phyloP scores from a whole-genome alignment of 257 asterid genomes.

The Nicotiana benthamiana region DNA sequence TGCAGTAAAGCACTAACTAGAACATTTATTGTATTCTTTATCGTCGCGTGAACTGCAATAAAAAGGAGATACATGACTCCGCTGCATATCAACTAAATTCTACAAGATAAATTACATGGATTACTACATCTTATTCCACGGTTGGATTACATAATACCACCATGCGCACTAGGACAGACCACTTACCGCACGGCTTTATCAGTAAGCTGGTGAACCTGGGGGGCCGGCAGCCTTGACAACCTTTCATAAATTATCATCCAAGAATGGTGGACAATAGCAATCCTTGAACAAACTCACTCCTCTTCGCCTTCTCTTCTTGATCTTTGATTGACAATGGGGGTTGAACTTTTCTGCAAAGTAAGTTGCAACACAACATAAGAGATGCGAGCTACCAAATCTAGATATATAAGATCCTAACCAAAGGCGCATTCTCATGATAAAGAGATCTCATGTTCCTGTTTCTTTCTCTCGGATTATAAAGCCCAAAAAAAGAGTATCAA shows the following conservation, averaged over 20 bases:
- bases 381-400: background rate
- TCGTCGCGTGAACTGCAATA: constrained; percentile 26
- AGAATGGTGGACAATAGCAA: constrained; percentile 60
- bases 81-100: constrained; percentile 32
- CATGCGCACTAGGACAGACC: constrained; percentile 18
- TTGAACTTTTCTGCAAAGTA: constrained; percentile 47
- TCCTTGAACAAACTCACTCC: constrained; percentile 67
- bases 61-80: constrained; percentile 21
- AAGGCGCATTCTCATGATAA: background rate
- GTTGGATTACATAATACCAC: constrained; percentile 20
- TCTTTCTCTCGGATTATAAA: background rate
- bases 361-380: background rate
- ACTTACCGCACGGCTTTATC: constrained; percentile 6
- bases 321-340: constrained; percentile 77
- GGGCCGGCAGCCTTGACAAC: background rate
- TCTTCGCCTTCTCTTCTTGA: constrained; percentile 77
- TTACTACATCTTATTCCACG: constrained; percentile 47
- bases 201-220: background rate
- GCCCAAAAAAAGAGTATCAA: background rate
- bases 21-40: constrained; percentile 22
- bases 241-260: constrained; percentile 47
- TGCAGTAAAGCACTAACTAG: background rate
- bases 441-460: background rate
- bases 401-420: background rate
- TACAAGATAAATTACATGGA: constrained; percentile 50